A percentile compares a stretch with the other conserved stretches of the same genome.
These are phyloP conservation scores for Quercus alba DNA, from an alignment of 306 rosid species.

Conservation along the genomic window DNA sequence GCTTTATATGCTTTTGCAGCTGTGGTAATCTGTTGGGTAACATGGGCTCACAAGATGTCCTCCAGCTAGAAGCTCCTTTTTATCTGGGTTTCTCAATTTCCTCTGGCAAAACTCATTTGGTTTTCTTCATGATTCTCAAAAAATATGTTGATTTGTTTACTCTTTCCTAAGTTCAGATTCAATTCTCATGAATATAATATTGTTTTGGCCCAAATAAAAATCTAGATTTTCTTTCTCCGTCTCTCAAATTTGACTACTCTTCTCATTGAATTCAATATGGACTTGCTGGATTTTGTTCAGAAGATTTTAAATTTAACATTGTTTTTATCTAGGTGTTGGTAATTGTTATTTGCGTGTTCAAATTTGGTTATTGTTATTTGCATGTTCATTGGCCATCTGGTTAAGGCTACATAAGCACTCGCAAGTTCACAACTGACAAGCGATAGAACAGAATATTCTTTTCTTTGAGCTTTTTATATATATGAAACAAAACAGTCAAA, in stretches of 20 bases:
- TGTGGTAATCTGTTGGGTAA: too few relatives aligned
- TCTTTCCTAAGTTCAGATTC: not conserved
- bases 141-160: not conserved
- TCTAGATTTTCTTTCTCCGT: slow-evolving; percentile 9
- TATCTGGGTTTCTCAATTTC: not conserved
- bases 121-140: not conserved
- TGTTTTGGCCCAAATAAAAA: not conserved
- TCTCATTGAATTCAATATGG: slow-evolving; percentile 19
- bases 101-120: not conserved
- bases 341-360: not conserved
- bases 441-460: not conserved
- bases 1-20: too few relatives aligned
- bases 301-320: not conserved
- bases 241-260: slow-evolving; percentile 16
- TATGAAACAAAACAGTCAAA: not conserved
- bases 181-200: not conserved
- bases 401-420: not conserved
- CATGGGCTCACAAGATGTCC: too few relatives aligned
- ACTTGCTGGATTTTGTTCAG: not conserved
- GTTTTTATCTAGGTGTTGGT: not conserved
- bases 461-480: not conserved
- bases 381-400: too few relatives aligned
- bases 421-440: not conserved
- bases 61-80: too few relatives aligned
- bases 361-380: not conserved